phyloP scores from a whole-genome alignment of 23 red algal genomes.

The Gracilariopsis chorda region DNA sequence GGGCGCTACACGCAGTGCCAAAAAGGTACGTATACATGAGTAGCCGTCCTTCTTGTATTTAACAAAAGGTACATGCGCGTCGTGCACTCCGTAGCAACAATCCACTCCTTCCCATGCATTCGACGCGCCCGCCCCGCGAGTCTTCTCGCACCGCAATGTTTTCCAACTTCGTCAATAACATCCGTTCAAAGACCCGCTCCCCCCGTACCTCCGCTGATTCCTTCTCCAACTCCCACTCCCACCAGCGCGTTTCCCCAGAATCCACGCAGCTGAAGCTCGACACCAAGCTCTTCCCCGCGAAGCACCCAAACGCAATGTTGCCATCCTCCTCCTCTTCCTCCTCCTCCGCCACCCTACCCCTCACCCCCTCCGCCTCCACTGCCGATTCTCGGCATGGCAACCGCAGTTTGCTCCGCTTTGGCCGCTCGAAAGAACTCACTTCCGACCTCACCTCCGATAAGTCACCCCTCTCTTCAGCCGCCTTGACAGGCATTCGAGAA shows the following conservation, averaged over 20 bases:
- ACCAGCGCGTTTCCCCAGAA: background rate
- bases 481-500: background rate
- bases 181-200: constrained; percentile 19
- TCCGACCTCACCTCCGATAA: background rate
- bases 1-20: too few relatives aligned
- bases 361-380: background rate
- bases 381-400: background rate
- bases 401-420: background rate
- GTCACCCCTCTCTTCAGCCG: background rate
- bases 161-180: background rate
- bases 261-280: background rate
- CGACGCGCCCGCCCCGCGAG: background rate
- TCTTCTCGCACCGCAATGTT: background rate
- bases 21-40: too few relatives aligned
- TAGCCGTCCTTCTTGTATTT: too few relatives aligned
- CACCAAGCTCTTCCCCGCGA: background rate
- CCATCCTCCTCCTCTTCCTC: background rate
- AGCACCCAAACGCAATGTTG: background rate
- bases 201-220: background rate
- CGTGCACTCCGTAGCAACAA: too few relatives aligned
- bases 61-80: too few relatives aligned
- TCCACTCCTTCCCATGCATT: background rate
- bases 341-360: background rate
- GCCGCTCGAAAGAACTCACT: background rate
- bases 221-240: constrained; percentile 22